phyloP scores from a whole-genome alignment of 148 eudicot genomes.

The Camellia japonica region DNA sequence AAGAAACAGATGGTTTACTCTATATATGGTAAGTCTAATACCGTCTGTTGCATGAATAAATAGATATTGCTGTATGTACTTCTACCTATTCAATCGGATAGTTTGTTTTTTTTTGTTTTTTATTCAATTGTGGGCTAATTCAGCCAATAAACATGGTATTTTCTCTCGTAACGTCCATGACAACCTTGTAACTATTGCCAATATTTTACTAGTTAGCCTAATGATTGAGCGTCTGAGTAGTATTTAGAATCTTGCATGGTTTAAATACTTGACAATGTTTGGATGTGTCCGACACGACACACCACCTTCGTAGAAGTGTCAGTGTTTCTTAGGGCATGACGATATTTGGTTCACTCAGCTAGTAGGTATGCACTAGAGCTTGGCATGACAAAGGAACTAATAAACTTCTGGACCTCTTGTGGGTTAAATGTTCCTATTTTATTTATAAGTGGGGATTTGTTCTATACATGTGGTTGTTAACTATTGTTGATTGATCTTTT shows the following conservation, averaged over 20 bases:
- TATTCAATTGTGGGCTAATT: background rate
- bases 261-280: too few relatives aligned
- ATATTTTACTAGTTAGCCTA: background rate
- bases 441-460: too few relatives aligned
- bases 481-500: too few relatives aligned
- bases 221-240: background rate
- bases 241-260: background rate
- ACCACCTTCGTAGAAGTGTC: too few relatives aligned
- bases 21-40: constrained; percentile 65
- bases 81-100: background rate
- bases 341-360: too few relatives aligned
- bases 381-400: too few relatives aligned
- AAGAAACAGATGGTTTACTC: constrained; percentile 61
- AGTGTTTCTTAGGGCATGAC: too few relatives aligned
- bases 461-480: too few relatives aligned
- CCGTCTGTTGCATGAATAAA: background rate
- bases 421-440: too few relatives aligned
- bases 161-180: background rate
- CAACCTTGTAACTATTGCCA: background rate
- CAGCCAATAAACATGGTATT: background rate
- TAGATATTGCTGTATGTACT: background rate
- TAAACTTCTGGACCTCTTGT: too few relatives aligned
- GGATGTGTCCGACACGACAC: too few relatives aligned
- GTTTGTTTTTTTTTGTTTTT: background rate
- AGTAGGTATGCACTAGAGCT: too few relatives aligned